phyloP scores from a whole-genome alignment of 352 stramenopile genomes.

The Peronospora belbahrii region DNA sequence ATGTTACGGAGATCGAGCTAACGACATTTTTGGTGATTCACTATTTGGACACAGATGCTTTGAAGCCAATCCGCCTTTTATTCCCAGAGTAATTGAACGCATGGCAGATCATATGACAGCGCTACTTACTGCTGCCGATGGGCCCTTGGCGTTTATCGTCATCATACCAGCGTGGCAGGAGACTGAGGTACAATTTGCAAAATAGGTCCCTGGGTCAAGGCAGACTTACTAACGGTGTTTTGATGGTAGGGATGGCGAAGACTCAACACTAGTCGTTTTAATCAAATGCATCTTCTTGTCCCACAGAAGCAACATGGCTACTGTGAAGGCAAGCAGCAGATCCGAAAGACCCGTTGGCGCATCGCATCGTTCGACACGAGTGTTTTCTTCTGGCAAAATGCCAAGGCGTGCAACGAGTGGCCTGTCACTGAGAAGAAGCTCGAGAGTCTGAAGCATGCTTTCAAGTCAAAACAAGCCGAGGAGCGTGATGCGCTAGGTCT shows the following conservation, averaged over 20 bases:
- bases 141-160: conserved; percentile 84
- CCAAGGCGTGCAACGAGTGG: conserved; percentile 61
- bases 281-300: conserved; percentile 65
- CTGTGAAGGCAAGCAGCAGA: conserved; percentile 88
- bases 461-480: conserved; percentile 72
- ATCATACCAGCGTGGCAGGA: conserved; percentile 88
- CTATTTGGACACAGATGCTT: conserved; percentile 45
- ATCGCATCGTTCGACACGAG: conserved; percentile 93
- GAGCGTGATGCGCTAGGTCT: conserved; percentile 62
- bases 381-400: conserved; percentile 94
- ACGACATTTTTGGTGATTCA: neutral
- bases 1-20: neutral
- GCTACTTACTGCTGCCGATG: conserved; percentile 56
- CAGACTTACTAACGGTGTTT: neutral
- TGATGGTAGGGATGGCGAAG: conserved; percentile 59
- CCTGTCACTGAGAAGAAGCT: conserved; percentile 52
- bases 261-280: conserved; percentile 68
- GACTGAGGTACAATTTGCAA: conserved; percentile 35
- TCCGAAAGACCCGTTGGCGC: conserved; percentile 80
- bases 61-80: conserved; percentile 94
- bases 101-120: conserved; percentile 87
- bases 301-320: conserved; percentile 86
- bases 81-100: conserved; percentile 85
- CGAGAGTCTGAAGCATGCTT: conserved; percentile 43
- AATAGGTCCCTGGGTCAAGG: neutral